Base-by-base conservation (phyloP, 495 filamentous ascomycete genomes). In the Neurospora sp. region DNA sequence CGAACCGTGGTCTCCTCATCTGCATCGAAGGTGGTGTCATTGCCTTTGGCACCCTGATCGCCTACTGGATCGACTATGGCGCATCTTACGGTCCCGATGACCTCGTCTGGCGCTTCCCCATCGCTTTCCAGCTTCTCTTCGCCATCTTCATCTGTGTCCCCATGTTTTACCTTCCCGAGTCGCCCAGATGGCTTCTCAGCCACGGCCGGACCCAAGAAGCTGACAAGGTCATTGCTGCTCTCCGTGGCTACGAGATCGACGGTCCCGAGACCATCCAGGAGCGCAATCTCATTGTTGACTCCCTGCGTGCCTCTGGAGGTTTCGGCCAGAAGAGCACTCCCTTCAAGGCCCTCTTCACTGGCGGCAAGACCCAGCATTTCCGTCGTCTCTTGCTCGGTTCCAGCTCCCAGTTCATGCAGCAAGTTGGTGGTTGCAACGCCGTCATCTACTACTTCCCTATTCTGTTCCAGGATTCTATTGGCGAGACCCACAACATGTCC, bases 371-470 rank as follows among this genome's bases (percentile, higher is more conserved):
- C 0, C 90, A 91, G 77, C 88, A 91, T 75, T 87, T 90, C 78
- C 87, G 89, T 9, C 86, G 90, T 39, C 86, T 91, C 81, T 71
- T 90, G 11, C 83, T 92, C 24, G 90, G 90, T 4, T 79, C 86
- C 36, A 86, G 86, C 74, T 85, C 87, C 73, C 85, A 92, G 85
- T 86, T 95, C 77, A 92, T 94, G 86, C 92, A 95, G 82, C 93
- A 96, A 77, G 85, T 94, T 73, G 75, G 89, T 71, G 89, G 90
- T 13, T 93, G 91, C 81, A 94, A 94, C 73, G 92, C 92, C 15
- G 91, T 93, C 76, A 94, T 94, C 78, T 96, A 96, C 85, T 94
- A 92, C 82, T 91, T 92, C 74, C 91, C 92, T 0, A 87, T 94
- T 48, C 86, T 96, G 1, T 93, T 94, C 82, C 79, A 93, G 81